phyloP scores from a whole-genome alignment of 768 basidiomycete species.

The Psilocybe cubensis region DNA sequence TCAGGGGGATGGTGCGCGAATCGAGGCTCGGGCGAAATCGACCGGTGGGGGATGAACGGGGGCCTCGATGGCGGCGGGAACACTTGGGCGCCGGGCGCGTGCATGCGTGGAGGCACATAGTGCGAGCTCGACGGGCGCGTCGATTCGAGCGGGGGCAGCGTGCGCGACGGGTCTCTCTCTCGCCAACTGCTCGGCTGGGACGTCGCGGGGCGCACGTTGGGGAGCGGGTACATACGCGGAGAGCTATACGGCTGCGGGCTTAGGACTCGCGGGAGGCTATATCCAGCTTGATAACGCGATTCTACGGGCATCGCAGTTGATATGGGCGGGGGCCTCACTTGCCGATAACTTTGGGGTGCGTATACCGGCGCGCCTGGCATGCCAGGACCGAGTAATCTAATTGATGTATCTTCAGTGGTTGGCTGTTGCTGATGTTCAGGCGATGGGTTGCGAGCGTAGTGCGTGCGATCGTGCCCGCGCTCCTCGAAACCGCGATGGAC shows the following conservation, averaged over 20 bases:
- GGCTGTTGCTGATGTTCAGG: constrained; percentile 26
- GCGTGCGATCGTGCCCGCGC: constrained; percentile 13
- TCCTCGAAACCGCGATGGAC: constrained; percentile 21
- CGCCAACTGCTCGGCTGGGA: constrained; percentile 26
- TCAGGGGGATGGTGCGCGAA: constrained; percentile 40
- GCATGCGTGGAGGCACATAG: constrained; percentile 12
- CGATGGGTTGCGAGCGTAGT: constrained; percentile 19
- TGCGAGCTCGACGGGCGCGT: constrained; percentile 27
- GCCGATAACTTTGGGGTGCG: constrained; percentile 21
- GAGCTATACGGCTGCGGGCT: constrained; percentile 26
- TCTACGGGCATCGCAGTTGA: constrained; percentile 25
- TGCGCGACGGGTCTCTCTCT: constrained; percentile 32
- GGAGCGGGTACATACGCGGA: constrained; percentile 23
- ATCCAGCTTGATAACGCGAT: constrained; percentile 20
- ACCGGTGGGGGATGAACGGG: constrained; percentile 25
- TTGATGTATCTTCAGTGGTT: constrained; percentile 36
- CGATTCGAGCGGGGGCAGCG: constrained; percentile 32
- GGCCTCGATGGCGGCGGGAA: constrained; percentile 13
- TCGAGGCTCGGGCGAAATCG: constrained; percentile 38
- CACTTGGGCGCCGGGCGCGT: constrained; percentile 17
- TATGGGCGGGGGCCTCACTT: constrained; percentile 19
- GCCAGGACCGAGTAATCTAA: constrained; percentile 57
- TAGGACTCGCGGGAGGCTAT: constrained; percentile 13
- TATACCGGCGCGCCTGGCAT: constrained; percentile 45
- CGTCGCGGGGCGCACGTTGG: constrained; percentile 27